Base-by-base conservation (phyloP, 805 yeast species). In the Yarrowia osloensis region DNA sequence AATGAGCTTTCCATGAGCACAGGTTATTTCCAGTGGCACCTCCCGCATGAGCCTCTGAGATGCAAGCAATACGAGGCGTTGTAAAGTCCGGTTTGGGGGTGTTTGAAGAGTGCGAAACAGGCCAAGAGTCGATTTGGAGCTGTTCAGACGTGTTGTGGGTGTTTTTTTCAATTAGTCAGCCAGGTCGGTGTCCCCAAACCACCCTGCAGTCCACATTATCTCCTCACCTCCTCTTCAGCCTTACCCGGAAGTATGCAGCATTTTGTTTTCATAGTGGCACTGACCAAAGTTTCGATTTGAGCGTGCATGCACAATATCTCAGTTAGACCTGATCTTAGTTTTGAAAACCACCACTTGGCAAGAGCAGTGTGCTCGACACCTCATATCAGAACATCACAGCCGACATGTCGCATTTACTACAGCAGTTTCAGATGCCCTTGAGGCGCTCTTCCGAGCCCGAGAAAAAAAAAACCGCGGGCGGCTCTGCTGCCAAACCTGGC, bases 341-440 rank as follows among this genome's bases (percentile, higher is more conserved):
- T 40, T 12, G 5, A 15, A 19, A 49, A 31, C 7, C 57, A 13
- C 61, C 61, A 35, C 42, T 37, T 54, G 40, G 40, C 57, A 33
- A 52, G 59, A 52, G 59, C 59, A 17, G 12, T 52, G 40, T 17
- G 59, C 59, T 52, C 59, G 40, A 31, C 40, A 21, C 55, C 39
- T 3, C 12, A 21, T 13, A 17, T 15, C 21, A 6, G 3, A 11
- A 24, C 19, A 7, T 15, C 39, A n/a, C 26, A 21, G 5, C 8
- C 21, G 24, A 19, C 40, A 61, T 61, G 66, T 61, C 66, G 26
- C 54, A 61, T 31, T n/a, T 61, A 6, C 17, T 61, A n/a, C 55
- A 54, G 13, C 66, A 61, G 66, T 61, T 61, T 31, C 67, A 47
- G 54, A 42, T 40, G 57, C 67, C 67, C 22, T 44, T 49, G 40